A percentile compares a stretch with the other conserved stretches of the same genome.
phyloP scores from a whole-genome alignment of 306 rosid species.

The Castanospermum australe region DNA sequence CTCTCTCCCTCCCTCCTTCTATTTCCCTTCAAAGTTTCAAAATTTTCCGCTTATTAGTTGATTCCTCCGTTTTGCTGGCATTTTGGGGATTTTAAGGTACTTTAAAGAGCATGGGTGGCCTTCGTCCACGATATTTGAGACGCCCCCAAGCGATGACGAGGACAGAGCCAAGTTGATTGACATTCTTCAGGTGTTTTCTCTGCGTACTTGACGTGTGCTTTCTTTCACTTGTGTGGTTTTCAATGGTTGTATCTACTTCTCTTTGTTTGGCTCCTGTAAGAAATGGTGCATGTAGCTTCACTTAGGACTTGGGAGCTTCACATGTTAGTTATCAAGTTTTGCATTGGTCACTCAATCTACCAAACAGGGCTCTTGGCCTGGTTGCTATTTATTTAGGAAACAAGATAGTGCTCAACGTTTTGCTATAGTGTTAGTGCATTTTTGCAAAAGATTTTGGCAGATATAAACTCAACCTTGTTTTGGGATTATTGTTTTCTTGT shows the following conservation, averaged over 20 bases:
- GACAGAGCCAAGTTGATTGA: constrained; percentile 74
- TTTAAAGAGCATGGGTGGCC: constrained; percentile 93
- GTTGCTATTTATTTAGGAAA: too few relatives aligned
- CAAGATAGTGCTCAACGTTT: too few relatives aligned
- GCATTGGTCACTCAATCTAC: background rate
- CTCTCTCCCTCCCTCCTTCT: background rate
- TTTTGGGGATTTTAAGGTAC: constrained; percentile 56
- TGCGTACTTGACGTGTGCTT: background rate
- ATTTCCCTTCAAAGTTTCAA: background rate
- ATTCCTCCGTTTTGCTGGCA: background rate
- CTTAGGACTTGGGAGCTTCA: background rate
- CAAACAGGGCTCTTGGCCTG: background rate
- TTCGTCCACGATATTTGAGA: constrained; percentile 66
- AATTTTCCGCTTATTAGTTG: background rate
- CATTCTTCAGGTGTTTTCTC: constrained; percentile 62
- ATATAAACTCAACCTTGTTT: too few relatives aligned
- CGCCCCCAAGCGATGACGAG: constrained; percentile 69
- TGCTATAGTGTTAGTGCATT: too few relatives aligned
- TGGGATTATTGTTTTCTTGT: too few relatives aligned
- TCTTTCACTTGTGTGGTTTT: background rate
- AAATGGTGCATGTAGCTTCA: background rate
- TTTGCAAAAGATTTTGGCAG: too few relatives aligned
- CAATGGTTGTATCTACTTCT: background rate
- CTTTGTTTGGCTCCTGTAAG: constrained; percentile 3
- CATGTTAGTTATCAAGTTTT: background rate